A percentile compares a stretch with the other conserved stretches of the same genome.
Evolutionary conservation across 2,329 filamentous ascomycete species (phyloP).

Genomic region (Penicillium sp.): DNA sequence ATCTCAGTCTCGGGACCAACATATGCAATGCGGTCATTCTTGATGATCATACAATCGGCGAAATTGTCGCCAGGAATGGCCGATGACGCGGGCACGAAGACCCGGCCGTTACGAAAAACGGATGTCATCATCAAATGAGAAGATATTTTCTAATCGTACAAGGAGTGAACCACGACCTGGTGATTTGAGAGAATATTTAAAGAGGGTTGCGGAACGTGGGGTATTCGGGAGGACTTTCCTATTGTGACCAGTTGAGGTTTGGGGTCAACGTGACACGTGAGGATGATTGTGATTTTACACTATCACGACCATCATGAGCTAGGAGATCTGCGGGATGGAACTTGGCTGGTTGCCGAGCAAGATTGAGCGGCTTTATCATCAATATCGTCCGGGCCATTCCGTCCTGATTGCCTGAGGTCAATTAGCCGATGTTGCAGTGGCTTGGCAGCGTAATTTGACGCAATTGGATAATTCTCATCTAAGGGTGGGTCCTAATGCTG

Average conservation of each 20-base stretch:
- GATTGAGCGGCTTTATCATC: neutral
- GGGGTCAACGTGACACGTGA: neutral
- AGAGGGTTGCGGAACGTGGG: neutral
- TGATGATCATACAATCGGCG: constrained; percentile 39
- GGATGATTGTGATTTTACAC: neutral
- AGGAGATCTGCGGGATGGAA: neutral
- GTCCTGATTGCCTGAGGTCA: constrained; percentile 2
- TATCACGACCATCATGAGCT: neutral
- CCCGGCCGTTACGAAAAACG: constrained; percentile 34
- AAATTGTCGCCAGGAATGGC: constrained; percentile 19
- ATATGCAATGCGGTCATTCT: constrained; percentile 42
- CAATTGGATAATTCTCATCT: constrained; percentile 11
- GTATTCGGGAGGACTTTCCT: constrained; percentile 11
- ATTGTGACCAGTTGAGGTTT: neutral
- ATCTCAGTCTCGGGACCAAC: constrained; percentile 35
- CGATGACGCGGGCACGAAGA: constrained; percentile 26
- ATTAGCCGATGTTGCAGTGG: neutral
- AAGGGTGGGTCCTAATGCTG: neutral
- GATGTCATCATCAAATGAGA: constrained; percentile 19
- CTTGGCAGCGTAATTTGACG: constrained; percentile 14
- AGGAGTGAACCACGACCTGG: neutral
- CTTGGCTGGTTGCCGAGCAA: neutral
- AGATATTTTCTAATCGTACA: neutral
- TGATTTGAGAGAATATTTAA: constrained; percentile 7
- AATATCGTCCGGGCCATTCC: neutral